Evolutionary conservation across 2,329 filamentous ascomycete species (phyloP).

Genomic region (Alternaria sp.): DNA sequence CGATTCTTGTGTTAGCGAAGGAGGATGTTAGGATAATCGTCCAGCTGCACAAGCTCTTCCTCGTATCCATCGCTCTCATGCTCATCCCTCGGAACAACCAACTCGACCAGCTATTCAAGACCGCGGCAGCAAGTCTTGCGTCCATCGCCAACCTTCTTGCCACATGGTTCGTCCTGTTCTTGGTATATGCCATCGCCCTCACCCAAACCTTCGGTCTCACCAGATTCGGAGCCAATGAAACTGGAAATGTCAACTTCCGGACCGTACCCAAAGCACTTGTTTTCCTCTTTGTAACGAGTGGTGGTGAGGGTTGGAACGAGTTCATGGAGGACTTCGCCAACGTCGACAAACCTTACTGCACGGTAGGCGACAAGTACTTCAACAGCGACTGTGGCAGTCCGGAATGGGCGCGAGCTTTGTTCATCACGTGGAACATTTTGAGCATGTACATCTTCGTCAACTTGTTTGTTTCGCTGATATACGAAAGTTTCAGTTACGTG

Average conservation of each 20-base stretch:
- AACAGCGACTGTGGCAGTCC: constrained; percentile 91
- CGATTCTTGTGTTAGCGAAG: constrained; percentile 75
- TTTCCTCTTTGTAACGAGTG: constrained; percentile 89
- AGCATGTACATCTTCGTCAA: constrained; percentile 99
- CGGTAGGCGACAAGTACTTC: constrained; percentile 75
- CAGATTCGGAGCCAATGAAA: constrained; percentile 77
- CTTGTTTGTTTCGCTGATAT: constrained; percentile 97
- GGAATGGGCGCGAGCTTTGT: constrained; percentile 85
- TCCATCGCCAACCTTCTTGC: constrained; percentile 91
- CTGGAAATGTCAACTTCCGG: constrained; percentile 86
- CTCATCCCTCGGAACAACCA: constrained; percentile 97
- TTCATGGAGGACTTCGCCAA: constrained; percentile 95
- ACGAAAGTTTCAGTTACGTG: constrained; percentile 99
- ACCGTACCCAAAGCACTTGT: constrained; percentile 94
- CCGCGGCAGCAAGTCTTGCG: constrained; percentile 89
- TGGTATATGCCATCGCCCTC: constrained; percentile 95
- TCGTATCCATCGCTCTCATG: constrained; percentile 87
- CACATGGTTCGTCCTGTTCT: constrained; percentile 96
- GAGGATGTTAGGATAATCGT: constrained; percentile 67
- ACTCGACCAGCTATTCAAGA: constrained; percentile 98
- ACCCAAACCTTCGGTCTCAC: constrained; percentile 97
- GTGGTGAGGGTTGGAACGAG: constrained; percentile 95
- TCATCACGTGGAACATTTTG: constrained; percentile 97
- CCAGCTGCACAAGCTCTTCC: constrained; percentile 90
- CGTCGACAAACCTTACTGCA: constrained; percentile 82